Evolutionary conservation across 805 yeast species (phyloP).

Genomic region (Sugiyamaella valdiviana): DNA sequence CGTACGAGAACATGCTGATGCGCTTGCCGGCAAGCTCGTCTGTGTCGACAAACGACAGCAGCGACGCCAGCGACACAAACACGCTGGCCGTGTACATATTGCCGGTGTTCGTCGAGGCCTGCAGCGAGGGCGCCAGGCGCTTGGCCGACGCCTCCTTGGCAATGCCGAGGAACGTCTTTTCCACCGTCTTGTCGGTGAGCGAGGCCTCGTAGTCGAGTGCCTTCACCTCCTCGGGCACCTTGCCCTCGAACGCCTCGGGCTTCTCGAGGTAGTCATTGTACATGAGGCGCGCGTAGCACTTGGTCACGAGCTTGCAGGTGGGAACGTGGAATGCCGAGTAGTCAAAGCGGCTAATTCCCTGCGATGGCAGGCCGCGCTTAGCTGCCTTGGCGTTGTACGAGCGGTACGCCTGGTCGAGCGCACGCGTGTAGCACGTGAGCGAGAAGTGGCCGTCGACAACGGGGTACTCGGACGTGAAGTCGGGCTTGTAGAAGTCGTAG

Average conservation of each 20-base stretch:
- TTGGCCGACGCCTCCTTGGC: slow-evolving; percentile 62
- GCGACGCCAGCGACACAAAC: slow-evolving; percentile 79
- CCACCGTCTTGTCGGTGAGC: slow-evolving; percentile 70
- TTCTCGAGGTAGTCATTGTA: slow-evolving; percentile 80
- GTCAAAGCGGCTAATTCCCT: slow-evolving; percentile 62
- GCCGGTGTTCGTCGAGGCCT: slow-evolving; percentile 93
- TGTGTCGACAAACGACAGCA: slow-evolving; percentile 66
- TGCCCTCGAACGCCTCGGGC: slow-evolving; percentile 49
- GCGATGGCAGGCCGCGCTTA: slow-evolving; percentile 43
- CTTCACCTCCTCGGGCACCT: slow-evolving; percentile 49
- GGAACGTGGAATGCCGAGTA: slow-evolving; percentile 97
- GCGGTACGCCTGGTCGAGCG: slow-evolving; percentile 81
- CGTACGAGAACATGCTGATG: slow-evolving; percentile 91
- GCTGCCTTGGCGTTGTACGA: slow-evolving; percentile 72
- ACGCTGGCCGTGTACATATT: slow-evolving; percentile 96
- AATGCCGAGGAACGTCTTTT: slow-evolving; percentile 74
- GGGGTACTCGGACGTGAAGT: slow-evolving; percentile 93
- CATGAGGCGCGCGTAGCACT: slow-evolving; percentile 85
- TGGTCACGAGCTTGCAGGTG: slow-evolving; percentile 89
- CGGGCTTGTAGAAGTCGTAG: slow-evolving; percentile 97
- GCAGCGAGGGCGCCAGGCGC: slow-evolving; percentile 73
- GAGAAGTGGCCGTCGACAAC: slow-evolving; percentile 97
- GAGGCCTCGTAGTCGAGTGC: slow-evolving; percentile 66
- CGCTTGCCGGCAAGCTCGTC: slow-evolving; percentile 75
- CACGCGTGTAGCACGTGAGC: slow-evolving; percentile 86